A percentile compares a stretch with the other conserved stretches of the same genome.
Conservation (phyloP, 192 early-diverging fungal genomes). For the Coemansia sp. region DNA sequence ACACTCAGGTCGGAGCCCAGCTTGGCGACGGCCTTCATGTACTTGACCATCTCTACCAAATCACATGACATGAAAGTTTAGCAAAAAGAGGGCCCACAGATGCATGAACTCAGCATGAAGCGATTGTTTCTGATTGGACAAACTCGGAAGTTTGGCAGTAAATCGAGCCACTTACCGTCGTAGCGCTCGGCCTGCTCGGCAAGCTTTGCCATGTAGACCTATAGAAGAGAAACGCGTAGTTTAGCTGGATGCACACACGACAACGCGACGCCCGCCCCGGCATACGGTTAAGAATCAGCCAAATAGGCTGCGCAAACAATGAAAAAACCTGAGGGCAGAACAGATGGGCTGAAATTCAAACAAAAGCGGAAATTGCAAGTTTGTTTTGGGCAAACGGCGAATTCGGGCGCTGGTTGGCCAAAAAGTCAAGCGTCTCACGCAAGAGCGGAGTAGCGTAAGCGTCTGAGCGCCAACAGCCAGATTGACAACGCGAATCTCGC, state of each 20-base stretch:
- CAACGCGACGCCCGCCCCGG: background rate
- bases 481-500: background rate
- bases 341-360: conserved; percentile 2
- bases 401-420: background rate
- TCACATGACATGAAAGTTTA: conserved; percentile 97
- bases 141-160: background rate
- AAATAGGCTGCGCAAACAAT: conserved; percentile 2
- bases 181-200: conserved; percentile 99
- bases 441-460: background rate
- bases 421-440: background rate
- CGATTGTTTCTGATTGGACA: conserved; percentile 1
- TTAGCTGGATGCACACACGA: background rate
- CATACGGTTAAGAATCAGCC: background rate
- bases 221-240: background rate
- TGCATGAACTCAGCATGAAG: conserved; percentile 18
- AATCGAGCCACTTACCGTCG: conserved; percentile 55
- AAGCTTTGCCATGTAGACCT: conserved; percentile 97
- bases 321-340: background rate
- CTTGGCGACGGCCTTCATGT: conserved; percentile 71
- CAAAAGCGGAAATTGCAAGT: background rate
- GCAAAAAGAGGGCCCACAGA: conserved; percentile 38
- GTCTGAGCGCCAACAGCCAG: background rate
- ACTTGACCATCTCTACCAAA: conserved; percentile 92
- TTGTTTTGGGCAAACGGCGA: background rate
- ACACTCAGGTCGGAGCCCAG: conserved; percentile 73